phyloP scores from a whole-genome alignment of 768 basidiomycete genomes.

The Rhizopogon vinicolor region DNA sequence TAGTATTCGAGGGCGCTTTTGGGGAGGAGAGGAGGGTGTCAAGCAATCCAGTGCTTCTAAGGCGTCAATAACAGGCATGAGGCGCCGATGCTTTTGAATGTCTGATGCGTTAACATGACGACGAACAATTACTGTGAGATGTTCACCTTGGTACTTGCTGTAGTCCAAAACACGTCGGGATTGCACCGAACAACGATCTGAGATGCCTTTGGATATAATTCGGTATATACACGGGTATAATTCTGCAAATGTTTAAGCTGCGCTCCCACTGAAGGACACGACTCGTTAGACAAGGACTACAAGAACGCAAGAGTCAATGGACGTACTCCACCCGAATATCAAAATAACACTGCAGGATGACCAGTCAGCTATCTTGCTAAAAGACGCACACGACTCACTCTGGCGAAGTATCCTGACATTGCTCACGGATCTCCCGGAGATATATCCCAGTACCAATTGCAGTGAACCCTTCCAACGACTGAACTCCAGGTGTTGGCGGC shows the following conservation, averaged over 20 bases:
- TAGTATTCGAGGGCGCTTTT: constrained; percentile 16
- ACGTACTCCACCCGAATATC: constrained; percentile 26
- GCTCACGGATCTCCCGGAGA: not conserved
- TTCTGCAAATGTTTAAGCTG: constrained; percentile 19
- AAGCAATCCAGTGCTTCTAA: constrained; percentile 21
- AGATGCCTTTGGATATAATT: constrained; percentile 21
- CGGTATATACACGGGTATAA: constrained; percentile 19
- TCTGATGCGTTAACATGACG: not conserved
- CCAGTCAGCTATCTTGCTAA: not conserved
- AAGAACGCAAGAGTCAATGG: not conserved
- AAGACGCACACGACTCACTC: constrained; percentile 11
- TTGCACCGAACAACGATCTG: constrained; percentile 23
- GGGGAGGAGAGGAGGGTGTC: not conserved
- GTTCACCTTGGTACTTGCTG: constrained; percentile 8
- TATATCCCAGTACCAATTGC: not conserved
- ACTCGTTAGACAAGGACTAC: not conserved
- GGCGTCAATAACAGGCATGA: constrained; percentile 18
- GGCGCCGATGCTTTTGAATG: constrained; percentile 9
- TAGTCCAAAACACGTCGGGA: constrained; percentile 16
- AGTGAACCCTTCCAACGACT: not conserved
- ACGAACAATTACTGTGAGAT: not conserved
- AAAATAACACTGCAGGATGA: constrained; percentile 19
- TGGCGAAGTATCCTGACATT: constrained; percentile 8
- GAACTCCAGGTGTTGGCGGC: not conserved
- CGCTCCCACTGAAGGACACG: constrained; percentile 17